Evolutionary conservation across 148 eudicot species (phyloP), one percentile per base, ranked within the genome.

Genomic region (Hydrangea macrophylla): DNA sequence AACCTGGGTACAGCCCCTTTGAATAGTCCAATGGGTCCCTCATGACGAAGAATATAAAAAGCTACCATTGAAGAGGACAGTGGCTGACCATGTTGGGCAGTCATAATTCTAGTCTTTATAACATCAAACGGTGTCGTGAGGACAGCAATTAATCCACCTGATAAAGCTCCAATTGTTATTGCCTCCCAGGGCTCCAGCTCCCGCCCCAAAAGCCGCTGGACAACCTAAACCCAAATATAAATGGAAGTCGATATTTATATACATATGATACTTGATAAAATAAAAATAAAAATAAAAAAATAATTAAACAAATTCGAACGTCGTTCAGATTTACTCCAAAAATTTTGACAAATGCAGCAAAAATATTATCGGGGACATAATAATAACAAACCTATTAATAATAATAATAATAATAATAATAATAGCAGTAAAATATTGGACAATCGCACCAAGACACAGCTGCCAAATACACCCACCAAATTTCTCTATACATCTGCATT

Each of bases 131-230:
- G 98, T 54, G 98, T 93, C 9, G 98, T 93, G 44, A 83, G 37
- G 28, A 93, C 98, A 22, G 98, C 98, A 12, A 92, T 78, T 39
- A 93, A 77, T 15, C 98, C 98, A 27, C 98, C 98, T 1, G 98
- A 93, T 70, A 93, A 53, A 5, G 98, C 98, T 73, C 98, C 98
- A 17, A 93, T 90, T 2, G 86, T 71, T 10, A 93, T 86, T 13
- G 98, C 90, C 75, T 93, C 98, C 98, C 98, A 93, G 24, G 98
- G 83, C 70, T 93, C 95, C 58, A 93, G 84, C 57, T 93, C 98
- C 42, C 98, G 85, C 13, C 79, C 81, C 45, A 93, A 67, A 26
- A 93, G 74, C 59, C 76, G 87, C 67, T 90, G 98, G 68, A 78
- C 86, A 59, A 75, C 87, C 98, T 93, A 69, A 67, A 23, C 35